Evolutionary conservation across 257 asterid genomes (phyloP).

Genomic region (Gardenia jasminoides): DNA sequence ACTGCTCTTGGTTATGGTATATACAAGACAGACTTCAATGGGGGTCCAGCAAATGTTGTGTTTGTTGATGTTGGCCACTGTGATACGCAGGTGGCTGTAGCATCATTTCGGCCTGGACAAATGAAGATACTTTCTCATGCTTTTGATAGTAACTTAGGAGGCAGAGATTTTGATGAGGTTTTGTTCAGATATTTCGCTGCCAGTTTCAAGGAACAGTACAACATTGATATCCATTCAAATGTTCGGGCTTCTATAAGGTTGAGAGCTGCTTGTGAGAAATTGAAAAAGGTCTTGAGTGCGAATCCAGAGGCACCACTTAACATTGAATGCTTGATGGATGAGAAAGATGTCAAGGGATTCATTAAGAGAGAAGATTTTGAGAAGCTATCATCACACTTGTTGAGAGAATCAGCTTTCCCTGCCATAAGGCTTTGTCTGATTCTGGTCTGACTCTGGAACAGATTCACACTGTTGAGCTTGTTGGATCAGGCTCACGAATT

Average conservation of each 20-base stretch:
- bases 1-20: constrained; percentile 90
- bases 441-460: constrained; percentile 46
- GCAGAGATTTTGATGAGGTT: constrained; percentile 91
- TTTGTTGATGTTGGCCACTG: constrained; percentile 93
- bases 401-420: constrained; percentile 68
- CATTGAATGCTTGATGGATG: constrained; percentile 98
- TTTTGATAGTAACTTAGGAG: constrained; percentile 82
- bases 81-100: constrained; percentile 87
- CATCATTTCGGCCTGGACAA: constrained; percentile 66
- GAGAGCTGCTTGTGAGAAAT: constrained; percentile 87
- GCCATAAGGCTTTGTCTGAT: constrained; percentile 65
- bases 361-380: constrained; percentile 93
- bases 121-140: constrained; percentile 90
- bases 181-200: constrained; percentile 76
- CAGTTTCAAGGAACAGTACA: constrained; percentile 64
- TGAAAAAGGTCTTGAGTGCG: constrained; percentile 98
- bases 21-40: constrained; percentile 70
- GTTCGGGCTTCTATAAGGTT: constrained; percentile 83
- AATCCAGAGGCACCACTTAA: constrained; percentile 89
- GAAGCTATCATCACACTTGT: constrained; percentile 56
- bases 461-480: constrained; percentile 89
- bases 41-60: constrained; percentile 61
- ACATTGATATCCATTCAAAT: constrained; percentile 74
- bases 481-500: constrained; percentile 93
- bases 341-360: constrained; percentile 88